Evolutionary conservation across 768 basidiomycete species (phyloP).

Genomic region (Pleurotus ostreatus): DNA sequence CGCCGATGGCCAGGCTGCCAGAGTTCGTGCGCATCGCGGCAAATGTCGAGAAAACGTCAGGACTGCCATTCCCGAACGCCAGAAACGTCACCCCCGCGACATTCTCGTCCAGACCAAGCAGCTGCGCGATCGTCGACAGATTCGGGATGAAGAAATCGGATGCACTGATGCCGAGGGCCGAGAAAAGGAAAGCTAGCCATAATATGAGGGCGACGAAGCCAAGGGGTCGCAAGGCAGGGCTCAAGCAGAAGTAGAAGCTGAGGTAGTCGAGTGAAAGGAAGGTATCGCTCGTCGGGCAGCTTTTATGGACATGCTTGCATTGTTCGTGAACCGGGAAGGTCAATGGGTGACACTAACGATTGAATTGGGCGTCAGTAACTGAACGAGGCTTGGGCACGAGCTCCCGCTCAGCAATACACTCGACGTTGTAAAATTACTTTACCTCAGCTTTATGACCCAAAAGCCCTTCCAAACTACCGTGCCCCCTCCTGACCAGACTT

Average conservation of each 20-base stretch:
- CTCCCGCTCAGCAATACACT: neutral
- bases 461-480: no score
- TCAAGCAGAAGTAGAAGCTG: constrained; percentile 66
- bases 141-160: constrained; percentile 99
- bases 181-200: constrained; percentile 92
- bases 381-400: neutral
- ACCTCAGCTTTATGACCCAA: constrained; percentile 12
- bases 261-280: constrained; percentile 72
- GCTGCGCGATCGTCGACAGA: constrained; percentile 80
- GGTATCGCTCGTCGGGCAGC: constrained; percentile 58
- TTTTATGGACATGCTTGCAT: constrained; percentile 56
- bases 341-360: constrained; percentile 61
- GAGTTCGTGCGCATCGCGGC: constrained; percentile 85
- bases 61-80: constrained; percentile 96
- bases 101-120: constrained; percentile 86
- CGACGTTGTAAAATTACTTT: constrained; percentile 19
- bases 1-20: constrained; percentile 89
- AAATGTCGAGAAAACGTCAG: constrained; percentile 95
- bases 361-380: neutral
- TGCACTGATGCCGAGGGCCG: constrained; percentile 90
- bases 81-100: constrained; percentile 96
- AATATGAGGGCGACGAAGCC: constrained; percentile 60
- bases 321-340: constrained; percentile 49
- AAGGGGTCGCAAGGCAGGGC: constrained; percentile 48
- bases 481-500: neutral